Conservation (phyloP, 768 basidiomycete species). For the Naganishia onofrii region DNA sequence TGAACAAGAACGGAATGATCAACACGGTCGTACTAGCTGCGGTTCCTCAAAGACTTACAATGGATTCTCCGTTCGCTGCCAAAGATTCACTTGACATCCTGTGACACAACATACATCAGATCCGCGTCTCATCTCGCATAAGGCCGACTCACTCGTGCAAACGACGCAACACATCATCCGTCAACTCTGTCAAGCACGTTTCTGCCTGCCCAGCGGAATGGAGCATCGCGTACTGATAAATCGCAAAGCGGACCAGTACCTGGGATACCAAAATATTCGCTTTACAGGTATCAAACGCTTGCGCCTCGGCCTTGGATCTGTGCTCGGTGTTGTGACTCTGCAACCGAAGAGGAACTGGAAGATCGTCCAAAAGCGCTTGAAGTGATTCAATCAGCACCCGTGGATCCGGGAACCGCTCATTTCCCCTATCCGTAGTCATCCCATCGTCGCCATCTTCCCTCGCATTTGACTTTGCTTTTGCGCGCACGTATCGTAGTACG, state of each 20-base stretch:
- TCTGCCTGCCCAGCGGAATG: conserved; percentile 40
- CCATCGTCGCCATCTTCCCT: conserved; percentile 37
- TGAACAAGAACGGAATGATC: neutral
- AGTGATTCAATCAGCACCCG: conserved; percentile 36
- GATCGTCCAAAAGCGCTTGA: conserved; percentile 34
- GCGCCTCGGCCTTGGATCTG: conserved; percentile 36
- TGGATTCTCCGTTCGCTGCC: conserved; percentile 48
- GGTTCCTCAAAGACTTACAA: conserved; percentile 28
- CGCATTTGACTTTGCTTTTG: conserved; percentile 40
- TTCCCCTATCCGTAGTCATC: conserved; percentile 39
- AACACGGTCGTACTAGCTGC: too few species aligned
- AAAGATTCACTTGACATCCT: conserved; percentile 48
- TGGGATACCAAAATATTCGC: conserved; percentile 48
- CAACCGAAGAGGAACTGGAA: conserved; percentile 40
- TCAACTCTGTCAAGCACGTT: conserved; percentile 37
- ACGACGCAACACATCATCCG: conserved; percentile 45
- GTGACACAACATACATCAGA: neutral
- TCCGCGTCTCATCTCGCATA: neutral
- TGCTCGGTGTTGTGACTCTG: conserved; percentile 38
- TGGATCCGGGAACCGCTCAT: conserved; percentile 38
- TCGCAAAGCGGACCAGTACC: conserved; percentile 44
- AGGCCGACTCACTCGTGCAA: conserved; percentile 40
- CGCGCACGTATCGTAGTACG: conserved; percentile 39
- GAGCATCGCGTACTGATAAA: conserved; percentile 44
- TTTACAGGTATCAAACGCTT: conserved; percentile 38